Evolutionary conservation across 768 basidiomycete genomes (phyloP).

Genomic region (Phaffia australis): DNA sequence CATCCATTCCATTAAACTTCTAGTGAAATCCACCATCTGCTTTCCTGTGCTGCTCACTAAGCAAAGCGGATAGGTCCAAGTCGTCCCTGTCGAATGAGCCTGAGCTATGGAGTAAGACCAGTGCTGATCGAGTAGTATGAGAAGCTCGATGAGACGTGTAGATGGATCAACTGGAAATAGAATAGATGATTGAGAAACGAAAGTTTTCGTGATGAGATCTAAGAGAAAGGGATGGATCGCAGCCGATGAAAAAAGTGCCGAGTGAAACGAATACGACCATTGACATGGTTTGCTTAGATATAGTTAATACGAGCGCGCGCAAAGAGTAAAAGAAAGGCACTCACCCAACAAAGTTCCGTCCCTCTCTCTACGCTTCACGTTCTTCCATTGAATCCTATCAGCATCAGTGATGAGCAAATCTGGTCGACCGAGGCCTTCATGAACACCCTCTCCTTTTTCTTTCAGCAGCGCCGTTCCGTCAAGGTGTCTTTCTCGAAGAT

Average conservation of each 20-base stretch:
- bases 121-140: slow-evolving; percentile 90
- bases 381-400: slow-evolving; percentile 67
- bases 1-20: slow-evolving; percentile 98
- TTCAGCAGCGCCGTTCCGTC: slow-evolving; percentile 77
- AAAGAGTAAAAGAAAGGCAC: slow-evolving; percentile 11
- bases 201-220: slow-evolving; percentile 83
- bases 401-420: slow-evolving; percentile 92
- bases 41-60: slow-evolving; percentile 80
- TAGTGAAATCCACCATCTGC: slow-evolving; percentile 85
- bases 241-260: not conserved
- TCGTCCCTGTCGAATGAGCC: slow-evolving; percentile 41
- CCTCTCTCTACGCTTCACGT: slow-evolving; percentile 77
- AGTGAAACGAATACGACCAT: slow-evolving; percentile 1
- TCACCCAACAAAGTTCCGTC: slow-evolving; percentile 73
- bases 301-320: not conserved
- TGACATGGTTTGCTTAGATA: not conserved
- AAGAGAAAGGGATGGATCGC: slow-evolving; percentile 10
- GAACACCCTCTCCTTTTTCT: slow-evolving; percentile 54
- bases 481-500: slow-evolving; percentile 88
- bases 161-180: slow-evolving; percentile 88
- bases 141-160: slow-evolving; percentile 86
- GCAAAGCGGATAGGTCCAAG: slow-evolving; percentile 60
- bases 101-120: slow-evolving; percentile 78
- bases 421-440: slow-evolving; percentile 75
- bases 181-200: slow-evolving; percentile 67